Percentiles rank a stretch among this genome's conserved stretches.
Conservation (phyloP, 1,139 yeast genomes). For the Yamadazyma aaseri region DNA sequence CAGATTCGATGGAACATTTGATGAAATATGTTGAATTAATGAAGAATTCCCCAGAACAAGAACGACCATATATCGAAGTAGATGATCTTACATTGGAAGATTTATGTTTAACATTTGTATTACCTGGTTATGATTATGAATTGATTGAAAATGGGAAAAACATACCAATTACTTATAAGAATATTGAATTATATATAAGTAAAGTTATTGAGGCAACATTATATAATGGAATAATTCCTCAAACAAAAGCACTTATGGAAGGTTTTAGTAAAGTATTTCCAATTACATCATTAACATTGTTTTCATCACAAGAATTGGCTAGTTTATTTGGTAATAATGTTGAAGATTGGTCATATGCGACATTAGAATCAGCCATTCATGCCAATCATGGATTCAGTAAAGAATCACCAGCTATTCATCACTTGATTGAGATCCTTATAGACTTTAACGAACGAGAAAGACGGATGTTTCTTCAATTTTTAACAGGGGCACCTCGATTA, state of each 20-base stretch:
- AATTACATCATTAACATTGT: constrained; percentile 64
- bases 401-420: constrained; percentile 64
- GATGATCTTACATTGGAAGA: constrained; percentile 49
- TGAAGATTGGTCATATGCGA: constrained; percentile 82
- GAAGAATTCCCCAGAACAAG: constrained; percentile 13
- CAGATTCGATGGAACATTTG: constrained; percentile 58
- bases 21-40: constrained; percentile 39
- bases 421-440: constrained; percentile 59
- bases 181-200: constrained; percentile 58
- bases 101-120: constrained; percentile 60
- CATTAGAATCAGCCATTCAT: constrained; percentile 58
- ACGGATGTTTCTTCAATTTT: constrained; percentile 76
- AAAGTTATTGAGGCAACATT: constrained; percentile 61
- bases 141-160: constrained; percentile 57
- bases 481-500: constrained; percentile 90
- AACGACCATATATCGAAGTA: constrained; percentile 27
- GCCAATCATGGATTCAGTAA: constrained; percentile 91
- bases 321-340: constrained; percentile 63
- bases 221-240: constrained; percentile 62
- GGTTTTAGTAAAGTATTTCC: constrained; percentile 91
- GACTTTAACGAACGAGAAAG: constrained; percentile 53
- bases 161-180: constrained; percentile 47
- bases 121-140: constrained; percentile 76
- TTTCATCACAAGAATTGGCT: constrained; percentile 71
- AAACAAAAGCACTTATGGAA: constrained; percentile 65